Evolutionary conservation across 148 eudicot genomes (phyloP), one percentile per base, ranked within the genome.

Genomic region (Drosera capensis): DNA sequence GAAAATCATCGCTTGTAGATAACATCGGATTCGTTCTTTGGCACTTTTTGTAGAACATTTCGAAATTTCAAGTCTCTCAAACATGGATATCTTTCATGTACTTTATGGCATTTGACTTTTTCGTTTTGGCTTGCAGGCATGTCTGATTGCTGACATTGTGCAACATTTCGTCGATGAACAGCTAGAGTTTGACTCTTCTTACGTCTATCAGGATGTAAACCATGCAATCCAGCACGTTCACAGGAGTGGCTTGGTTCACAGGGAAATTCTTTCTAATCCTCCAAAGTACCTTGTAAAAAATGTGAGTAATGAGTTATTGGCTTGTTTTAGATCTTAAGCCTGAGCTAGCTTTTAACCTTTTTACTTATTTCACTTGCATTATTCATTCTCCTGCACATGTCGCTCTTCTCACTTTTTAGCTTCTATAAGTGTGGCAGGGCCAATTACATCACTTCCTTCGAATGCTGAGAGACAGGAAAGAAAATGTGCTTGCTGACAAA

Each of bases 141-240:
- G 99, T 71, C 76, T 92, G 50, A 78, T 92, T 63, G 99, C 95
- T 45, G 99, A 92, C 58, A 72, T 92, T 51, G 83, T 92, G 49
- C 94, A 92, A 72, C 95, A 92, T 54, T 92, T 92, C 68, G 80
- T 92, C 55, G 94, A 92, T 63, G 95, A 87, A 43, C 79, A 85
- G 59, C 60, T 92, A 71, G 99, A 92, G 51, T 92, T 92, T 56
- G 99, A 92, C 60, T 55, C 99, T 62, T 76, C 86, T 62, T 81
- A 79, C 61, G 79, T 92, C 43, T 92, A 85, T 65, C 67, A 85
- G 59, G 99, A 92, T 63, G 93, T 92, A 40, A 74, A 77, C 60
- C 80, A 71, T 48, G 87, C 99, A 41, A 92, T 92, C 56, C 99
- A 76, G 68, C 88, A 85, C 66, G 94, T 85, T 40, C 99, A 92